A percentile compares a stretch with the other conserved stretches of the same genome.
These are phyloP conservation scores for Phenoliferia sp. DNA, from an alignment of 1,284 basidiomycete genomes.

Conservation along the genomic window DNA sequence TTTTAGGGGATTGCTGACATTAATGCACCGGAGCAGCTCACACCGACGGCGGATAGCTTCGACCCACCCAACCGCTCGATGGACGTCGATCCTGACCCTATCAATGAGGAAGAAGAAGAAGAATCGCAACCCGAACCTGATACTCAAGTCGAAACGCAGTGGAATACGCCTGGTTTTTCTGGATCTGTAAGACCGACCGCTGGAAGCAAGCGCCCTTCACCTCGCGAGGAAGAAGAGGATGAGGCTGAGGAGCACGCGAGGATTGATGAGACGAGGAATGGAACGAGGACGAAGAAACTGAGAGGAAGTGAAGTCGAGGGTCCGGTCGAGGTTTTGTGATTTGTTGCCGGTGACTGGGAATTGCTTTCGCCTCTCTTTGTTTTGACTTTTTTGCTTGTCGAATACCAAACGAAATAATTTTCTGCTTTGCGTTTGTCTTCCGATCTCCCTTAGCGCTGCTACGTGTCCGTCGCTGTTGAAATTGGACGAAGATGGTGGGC, in stretches of 20 bases:
- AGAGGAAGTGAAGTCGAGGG: neutral
- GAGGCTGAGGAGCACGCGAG: neutral
- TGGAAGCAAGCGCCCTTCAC: neutral
- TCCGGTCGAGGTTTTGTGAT: neutral
- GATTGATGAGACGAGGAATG: neutral
- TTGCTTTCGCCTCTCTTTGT: too few species aligned
- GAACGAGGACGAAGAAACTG: neutral
- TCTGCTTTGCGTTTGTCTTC: too few species aligned
- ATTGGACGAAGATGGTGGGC: too few species aligned
- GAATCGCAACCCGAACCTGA: neutral
- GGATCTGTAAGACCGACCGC: neutral
- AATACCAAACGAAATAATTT: too few species aligned
- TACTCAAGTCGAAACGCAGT: neutral
- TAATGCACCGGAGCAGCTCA: neutral
- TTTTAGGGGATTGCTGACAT: too few species aligned
- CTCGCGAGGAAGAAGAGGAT: neutral
- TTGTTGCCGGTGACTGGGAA: too few species aligned
- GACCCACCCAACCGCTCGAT: neutral
- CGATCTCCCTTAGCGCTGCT: too few species aligned
- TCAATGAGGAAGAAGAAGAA: neutral
- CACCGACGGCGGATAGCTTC: neutral
- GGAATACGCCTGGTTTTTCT: neutral
- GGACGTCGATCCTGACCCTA: neutral
- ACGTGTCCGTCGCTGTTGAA: too few species aligned
- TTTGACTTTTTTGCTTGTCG: too few species aligned